Conservation (phyloP, 139 green algal species). For the Coelastrella sp. region DNA sequence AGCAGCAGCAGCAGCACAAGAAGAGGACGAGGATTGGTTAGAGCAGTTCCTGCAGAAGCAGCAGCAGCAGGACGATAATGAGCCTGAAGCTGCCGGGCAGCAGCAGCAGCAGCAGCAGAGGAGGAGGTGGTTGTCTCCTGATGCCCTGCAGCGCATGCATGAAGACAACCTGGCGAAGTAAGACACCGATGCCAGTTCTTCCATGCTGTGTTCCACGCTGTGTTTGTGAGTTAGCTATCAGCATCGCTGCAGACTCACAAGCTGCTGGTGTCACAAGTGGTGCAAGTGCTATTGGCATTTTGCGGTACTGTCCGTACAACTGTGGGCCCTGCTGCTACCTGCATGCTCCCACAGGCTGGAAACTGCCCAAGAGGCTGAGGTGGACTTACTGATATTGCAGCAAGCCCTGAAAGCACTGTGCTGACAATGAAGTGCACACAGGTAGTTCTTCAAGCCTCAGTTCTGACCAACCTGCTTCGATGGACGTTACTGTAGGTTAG, state of each 20-base stretch:
- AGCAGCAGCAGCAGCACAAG: background rate
- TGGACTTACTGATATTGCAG: constrained; percentile 30
- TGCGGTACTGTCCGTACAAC: background rate
- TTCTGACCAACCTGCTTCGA: background rate
- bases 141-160: constrained; percentile 19
- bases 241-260: no score
- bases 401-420: background rate
- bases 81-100: background rate
- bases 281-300: background rate
- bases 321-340: no score
- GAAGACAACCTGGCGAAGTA: background rate
- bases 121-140: constrained; percentile 6
- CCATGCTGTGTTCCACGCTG: background rate
- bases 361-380: constrained; percentile 21
- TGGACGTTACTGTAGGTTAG: constrained; percentile 12
- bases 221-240: background rate
- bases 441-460: background rate
- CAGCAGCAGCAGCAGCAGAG: constrained; percentile 36
- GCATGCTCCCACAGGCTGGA: constrained; percentile 29
- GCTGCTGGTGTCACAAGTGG: no score
- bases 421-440: background rate
- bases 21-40: background rate
- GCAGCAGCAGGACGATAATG: constrained; percentile 1
- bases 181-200: background rate
- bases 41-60: background rate